Percentiles rank a stretch among this genome's conserved stretches.
Conservation (phyloP, 257 asterid species). For the Orobanche coerulescens region DNA sequence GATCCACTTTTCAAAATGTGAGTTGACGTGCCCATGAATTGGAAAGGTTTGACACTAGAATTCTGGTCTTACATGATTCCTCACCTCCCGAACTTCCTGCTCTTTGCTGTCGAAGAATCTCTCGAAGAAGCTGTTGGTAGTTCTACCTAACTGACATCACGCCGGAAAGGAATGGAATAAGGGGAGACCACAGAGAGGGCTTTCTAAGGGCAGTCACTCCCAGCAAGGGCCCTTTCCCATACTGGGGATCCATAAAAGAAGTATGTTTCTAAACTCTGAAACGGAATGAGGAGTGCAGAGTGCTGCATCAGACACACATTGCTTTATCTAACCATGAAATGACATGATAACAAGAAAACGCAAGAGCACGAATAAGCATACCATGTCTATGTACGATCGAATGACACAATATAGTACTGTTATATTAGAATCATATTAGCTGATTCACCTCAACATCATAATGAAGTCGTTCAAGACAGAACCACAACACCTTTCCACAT, state of each 20-base stretch:
- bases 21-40: too few species aligned
- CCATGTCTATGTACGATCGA: background rate
- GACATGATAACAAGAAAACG: background rate
- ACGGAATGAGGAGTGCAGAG: background rate
- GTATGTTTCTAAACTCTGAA: background rate
- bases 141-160: too few species aligned
- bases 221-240: too few species aligned
- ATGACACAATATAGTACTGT: background rate
- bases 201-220: too few species aligned
- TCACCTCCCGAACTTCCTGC: too few species aligned
- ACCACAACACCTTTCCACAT: conserved; percentile 73
- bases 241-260: background rate
- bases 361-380: background rate
- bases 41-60: too few species aligned
- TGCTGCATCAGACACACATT: background rate
- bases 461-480: conserved; percentile 78
- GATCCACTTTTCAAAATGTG: too few species aligned
- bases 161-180: too few species aligned
- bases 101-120: too few species aligned
- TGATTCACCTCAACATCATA: conserved; percentile 62
- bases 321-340: background rate
- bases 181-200: too few species aligned
- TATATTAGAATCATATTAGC: conserved; percentile 10
- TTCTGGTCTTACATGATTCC: too few species aligned
- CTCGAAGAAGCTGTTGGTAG: too few species aligned